Conservation (phyloP, 2,329 filamentous ascomycete genomes). For the Neoascochyta sp. region DNA sequence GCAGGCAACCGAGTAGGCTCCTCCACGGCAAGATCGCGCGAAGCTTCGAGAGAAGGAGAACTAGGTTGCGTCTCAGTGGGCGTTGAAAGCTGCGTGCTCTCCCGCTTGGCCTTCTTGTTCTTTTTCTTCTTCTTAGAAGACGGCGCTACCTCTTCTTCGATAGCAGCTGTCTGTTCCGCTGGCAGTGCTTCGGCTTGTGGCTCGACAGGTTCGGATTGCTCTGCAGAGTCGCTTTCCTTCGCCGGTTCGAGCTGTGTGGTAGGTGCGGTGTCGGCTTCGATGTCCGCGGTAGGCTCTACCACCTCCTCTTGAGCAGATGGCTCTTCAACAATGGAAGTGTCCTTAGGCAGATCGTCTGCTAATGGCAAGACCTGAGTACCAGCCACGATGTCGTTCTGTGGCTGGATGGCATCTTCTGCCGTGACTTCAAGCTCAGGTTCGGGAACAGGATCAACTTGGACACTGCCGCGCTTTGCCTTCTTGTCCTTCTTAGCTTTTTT, state of each 20-base stretch:
- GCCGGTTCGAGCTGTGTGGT: no score
- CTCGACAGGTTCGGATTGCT: no score
- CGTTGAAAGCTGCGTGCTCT: conserved; percentile 12
- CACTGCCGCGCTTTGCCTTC: conserved; percentile 21
- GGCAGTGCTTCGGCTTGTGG: no score
- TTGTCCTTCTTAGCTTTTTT: conserved; percentile 17
- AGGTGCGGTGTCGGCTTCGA: no score
- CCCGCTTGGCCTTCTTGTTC: conserved; percentile 22
- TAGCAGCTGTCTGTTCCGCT: conserved; percentile 3
- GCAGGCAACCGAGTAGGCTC: no score
- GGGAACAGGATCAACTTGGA: conserved; percentile 2
- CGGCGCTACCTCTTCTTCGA: conserved; percentile 2
- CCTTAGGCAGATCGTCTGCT: no score
- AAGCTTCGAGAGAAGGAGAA: conserved; percentile 4
- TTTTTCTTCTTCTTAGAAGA: conserved; percentile 30
- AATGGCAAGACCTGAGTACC: no score
- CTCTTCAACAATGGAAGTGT: no score
- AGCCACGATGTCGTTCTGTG: no score
- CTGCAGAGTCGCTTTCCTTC: no score
- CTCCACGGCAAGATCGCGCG: conserved; percentile 1
- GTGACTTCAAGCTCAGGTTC: neutral
- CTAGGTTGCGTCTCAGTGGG: conserved; percentile 6
- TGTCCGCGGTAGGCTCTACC: no score
- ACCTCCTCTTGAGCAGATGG: no score
- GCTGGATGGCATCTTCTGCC: neutral